Percentiles rank a stretch among this genome's conserved stretches.
These are phyloP conservation scores for Ophiosphaerella herpotricha DNA, from an alignment of 2,329 filamentous ascomycete species.

Conservation along the genomic window DNA sequence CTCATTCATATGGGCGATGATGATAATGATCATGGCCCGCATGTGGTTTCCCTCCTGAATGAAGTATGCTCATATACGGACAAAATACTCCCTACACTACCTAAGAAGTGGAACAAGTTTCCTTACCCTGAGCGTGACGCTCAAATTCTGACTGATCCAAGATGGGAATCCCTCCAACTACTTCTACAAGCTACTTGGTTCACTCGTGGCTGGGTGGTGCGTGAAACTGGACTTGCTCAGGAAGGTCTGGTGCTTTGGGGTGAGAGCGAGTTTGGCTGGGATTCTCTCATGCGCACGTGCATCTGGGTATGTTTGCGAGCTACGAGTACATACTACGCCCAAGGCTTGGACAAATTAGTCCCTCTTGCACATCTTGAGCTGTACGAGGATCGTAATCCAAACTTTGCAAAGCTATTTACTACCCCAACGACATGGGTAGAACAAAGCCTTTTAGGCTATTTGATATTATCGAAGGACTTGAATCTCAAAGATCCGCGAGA, in stretches of 20 bases:
- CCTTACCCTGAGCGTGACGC: neutral
- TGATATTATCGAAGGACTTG: conserved; percentile 9
- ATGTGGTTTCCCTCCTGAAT: conserved; percentile 6
- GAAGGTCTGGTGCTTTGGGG: conserved; percentile 9
- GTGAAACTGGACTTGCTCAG: conserved; percentile 11
- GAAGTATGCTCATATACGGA: conserved; percentile 8
- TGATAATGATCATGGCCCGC: conserved; percentile 3
- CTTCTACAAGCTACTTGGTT: conserved; percentile 8
- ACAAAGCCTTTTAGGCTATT: conserved; percentile 8
- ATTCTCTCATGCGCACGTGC: conserved; percentile 1
- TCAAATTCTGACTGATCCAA: conserved; percentile 3
- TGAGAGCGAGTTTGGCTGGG: conserved; percentile 4
- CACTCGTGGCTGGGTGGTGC: conserved; percentile 14
- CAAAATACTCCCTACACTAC: neutral
- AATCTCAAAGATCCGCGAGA: conserved; percentile 10
- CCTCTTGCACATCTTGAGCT: conserved; percentile 5
- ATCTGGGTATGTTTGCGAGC: conserved; percentile 2
- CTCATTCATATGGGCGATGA: conserved; percentile 11
- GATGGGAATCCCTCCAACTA: conserved; percentile 7
- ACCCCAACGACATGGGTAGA: conserved; percentile 3
- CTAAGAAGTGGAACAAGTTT: conserved; percentile 2
- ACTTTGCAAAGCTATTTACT: conserved; percentile 4
- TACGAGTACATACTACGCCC: neutral
- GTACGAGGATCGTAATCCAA: conserved; percentile 1
- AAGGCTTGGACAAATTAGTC: conserved; percentile 1